Base-by-base conservation (phyloP, 2,329 filamentous ascomycete genomes). In the Aspergillus spinulosporus region DNA sequence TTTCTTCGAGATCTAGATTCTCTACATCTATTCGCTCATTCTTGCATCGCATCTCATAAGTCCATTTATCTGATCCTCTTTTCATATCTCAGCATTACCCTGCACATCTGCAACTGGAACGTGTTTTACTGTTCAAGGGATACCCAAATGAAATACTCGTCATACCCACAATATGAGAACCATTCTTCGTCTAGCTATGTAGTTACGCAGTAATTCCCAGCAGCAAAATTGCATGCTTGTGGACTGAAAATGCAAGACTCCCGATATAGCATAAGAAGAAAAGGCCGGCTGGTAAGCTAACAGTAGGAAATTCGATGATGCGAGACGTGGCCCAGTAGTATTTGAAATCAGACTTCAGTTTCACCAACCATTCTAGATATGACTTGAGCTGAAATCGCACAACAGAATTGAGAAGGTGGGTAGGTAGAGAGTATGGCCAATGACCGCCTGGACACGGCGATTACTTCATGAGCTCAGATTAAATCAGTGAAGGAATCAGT, bases 1-100 rank as follows among this genome's bases (percentile, higher is more conserved):
- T 5, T 76, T 76, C 62, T 76, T 76, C 49, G 74, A 75, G 54
- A 59, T 67, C 54, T 65, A 47, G 37, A n/a, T 45, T 42, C 21
- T 21, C 21, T 21, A 21, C 21, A 21, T 21, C 21, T 21, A 21
- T 21, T 21, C 21, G 21, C 21, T 8, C 28, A 44, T 34, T 37
- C 21, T 39, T 49, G 34, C 28, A 47, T 54, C 34, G 61, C 61
- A 63, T 64, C 62, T 53, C 57, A 47, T 60, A 60, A 62, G 62
- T 62, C 29, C 52, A 26, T 56, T 15, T 55, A 45, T 45, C 8
- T 34, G 21, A 34, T 34, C 9, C 31, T 34, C 31, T 34, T 37
- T 37, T 36, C 32, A 29, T 51, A 42, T 36, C 44, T 51, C 42
- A 43, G 47, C 45, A 48, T 50, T 56, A 47, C 40, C 21, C 21